These are phyloP conservation scores for Candida gigantensis DNA, from an alignment of 1,139 yeast genomes.

Conservation along the genomic window DNA sequence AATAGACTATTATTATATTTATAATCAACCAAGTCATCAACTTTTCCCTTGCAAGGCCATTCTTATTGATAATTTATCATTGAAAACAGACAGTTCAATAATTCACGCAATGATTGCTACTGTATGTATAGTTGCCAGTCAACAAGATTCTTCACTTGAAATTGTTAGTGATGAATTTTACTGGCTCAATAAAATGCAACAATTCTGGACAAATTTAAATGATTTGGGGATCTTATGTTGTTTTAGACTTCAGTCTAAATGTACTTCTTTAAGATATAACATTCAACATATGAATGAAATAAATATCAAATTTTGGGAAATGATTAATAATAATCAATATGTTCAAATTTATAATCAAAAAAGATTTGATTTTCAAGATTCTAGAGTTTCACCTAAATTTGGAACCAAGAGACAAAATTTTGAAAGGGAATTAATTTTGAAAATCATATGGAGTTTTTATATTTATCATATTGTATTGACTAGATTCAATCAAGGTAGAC, in stretches of 20 bases:
- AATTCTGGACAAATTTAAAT: conserved; percentile 37
- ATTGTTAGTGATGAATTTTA: conserved; percentile 30
- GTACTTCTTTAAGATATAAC: conserved; percentile 16
- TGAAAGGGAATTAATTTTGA: conserved; percentile 36
- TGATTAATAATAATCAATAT: conserved; percentile 28
- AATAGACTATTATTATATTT: conserved; percentile 50
- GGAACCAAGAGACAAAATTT: conserved; percentile 34
- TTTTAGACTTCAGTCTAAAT: conserved; percentile 21
- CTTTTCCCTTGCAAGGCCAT: conserved; percentile 43
- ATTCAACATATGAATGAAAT: conserved; percentile 16
- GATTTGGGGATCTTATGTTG: conserved; percentile 26
- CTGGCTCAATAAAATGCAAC: conserved; percentile 42
- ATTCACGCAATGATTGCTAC: conserved; percentile 50
- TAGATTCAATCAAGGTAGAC: conserved; percentile 41
- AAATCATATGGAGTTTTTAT: conserved; percentile 47
- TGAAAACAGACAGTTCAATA: conserved; percentile 39
- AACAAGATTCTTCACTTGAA: conserved; percentile 12
- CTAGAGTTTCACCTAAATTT: conserved; percentile 9
- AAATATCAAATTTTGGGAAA: conserved; percentile 21
- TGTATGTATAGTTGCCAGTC: conserved; percentile 30
- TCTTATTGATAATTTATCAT: conserved; percentile 33
- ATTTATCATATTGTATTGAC: conserved; percentile 30
- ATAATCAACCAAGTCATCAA: conserved; percentile 47
- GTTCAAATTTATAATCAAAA: conserved; percentile 20
- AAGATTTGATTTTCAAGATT: conserved; percentile 12